A percentile compares a stretch with the other conserved stretches of the same genome.
Conservation (phyloP, 1,284 basidiomycete genomes). For the Trametes versicolor region DNA sequence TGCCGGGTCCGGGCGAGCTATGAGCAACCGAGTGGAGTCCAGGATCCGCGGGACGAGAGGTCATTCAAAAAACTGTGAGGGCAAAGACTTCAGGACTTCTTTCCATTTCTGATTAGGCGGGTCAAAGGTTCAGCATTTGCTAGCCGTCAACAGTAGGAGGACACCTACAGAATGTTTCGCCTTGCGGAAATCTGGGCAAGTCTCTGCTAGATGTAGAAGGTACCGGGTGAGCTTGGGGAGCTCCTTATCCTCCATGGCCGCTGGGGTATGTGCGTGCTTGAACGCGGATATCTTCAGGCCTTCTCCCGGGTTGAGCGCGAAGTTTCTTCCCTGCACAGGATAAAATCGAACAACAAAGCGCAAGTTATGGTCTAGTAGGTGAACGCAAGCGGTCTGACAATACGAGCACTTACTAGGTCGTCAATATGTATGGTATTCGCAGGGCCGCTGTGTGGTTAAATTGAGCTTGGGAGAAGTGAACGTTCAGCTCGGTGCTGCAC, state of each 20-base stretch:
- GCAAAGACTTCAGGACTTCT: constrained; percentile 39
- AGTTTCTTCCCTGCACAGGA: constrained; percentile 72
- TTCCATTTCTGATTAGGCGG: constrained; percentile 42
- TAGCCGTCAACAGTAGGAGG: no score
- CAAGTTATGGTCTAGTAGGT: background rate
- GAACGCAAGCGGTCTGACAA: background rate
- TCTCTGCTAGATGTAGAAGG: constrained; percentile 64
- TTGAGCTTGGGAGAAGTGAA: background rate
- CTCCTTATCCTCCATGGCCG: constrained; percentile 72
- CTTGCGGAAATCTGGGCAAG: constrained; percentile 60
- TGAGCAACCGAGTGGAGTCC: background rate
- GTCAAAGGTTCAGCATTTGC: background rate
- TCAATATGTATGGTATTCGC: constrained; percentile 90
- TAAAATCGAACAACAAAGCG: background rate
- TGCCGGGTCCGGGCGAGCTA: background rate
- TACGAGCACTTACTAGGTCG: constrained; percentile 66
- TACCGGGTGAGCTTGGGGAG: constrained; percentile 72
- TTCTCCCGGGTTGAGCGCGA: constrained; percentile 86
- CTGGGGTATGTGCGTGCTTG: constrained; percentile 76
- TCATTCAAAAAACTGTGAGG: constrained; percentile 8
- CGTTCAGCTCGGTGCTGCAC: constrained; percentile 36
- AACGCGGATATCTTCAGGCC: constrained; percentile 88
- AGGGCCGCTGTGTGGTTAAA: constrained; percentile 57
- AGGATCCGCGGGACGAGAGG: background rate
- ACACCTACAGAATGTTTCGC: constrained; percentile 66